Evolutionary conservation across 192 early-diverging fungal species (phyloP).

Genomic region (Rhizophlyctis rosea): DNA sequence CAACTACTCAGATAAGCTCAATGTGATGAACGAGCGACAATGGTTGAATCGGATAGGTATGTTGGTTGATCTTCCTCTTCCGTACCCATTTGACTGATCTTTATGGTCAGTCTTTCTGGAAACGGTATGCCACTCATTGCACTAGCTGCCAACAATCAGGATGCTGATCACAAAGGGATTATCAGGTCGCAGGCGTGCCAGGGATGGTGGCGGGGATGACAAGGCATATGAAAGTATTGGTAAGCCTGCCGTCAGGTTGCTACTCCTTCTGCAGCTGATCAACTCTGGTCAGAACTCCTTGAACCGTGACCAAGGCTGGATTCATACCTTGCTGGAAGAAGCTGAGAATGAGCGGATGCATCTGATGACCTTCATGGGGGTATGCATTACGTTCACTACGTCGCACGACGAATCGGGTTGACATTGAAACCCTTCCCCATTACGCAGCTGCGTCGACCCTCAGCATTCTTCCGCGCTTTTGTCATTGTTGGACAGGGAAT

Average conservation of each 20-base stretch:
- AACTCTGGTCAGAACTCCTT: neutral
- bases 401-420: neutral
- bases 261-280: too few relatives aligned
- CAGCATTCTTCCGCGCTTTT: conserved; percentile 33
- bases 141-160: too few relatives aligned
- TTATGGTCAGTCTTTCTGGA: conserved; percentile 37
- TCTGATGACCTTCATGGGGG: conserved; percentile 40
- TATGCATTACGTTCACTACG: neutral
- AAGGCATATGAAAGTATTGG: conserved; percentile 53
- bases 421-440: neutral
- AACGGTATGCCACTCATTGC: conserved; percentile 23
- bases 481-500: conserved; percentile 77
- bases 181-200: conserved; percentile 49
- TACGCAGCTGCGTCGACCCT: neutral
- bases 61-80: neutral
- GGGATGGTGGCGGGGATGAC: conserved; percentile 85
- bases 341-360: conserved; percentile 84
- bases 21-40: conserved; percentile 30
- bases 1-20: conserved; percentile 25
- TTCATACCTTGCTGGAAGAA: conserved; percentile 81
- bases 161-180: too few relatives aligned
- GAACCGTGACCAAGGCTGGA: conserved; percentile 83
- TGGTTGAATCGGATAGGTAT: conserved; percentile 12
- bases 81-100: neutral
- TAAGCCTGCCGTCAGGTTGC: neutral